Base-by-base conservation (phyloP, 371 early-diverging fungal genomes). In the Batkoa obscura region DNA sequence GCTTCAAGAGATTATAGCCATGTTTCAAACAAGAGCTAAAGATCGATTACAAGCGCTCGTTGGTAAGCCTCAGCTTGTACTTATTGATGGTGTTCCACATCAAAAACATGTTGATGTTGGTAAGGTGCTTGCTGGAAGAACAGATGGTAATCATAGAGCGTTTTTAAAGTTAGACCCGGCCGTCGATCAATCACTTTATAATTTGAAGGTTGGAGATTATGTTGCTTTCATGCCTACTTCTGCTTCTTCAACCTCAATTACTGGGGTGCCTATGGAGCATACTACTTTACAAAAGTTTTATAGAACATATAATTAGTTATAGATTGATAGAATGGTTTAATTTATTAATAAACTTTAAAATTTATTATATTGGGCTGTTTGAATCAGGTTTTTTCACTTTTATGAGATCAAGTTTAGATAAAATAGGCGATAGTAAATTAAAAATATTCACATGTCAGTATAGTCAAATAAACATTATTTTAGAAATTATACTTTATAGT, bases 1-100 rank as follows among this genome's bases (percentile, higher is more conserved):
- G 13, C 62, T 86, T 23, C 66, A 70, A 32, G 81, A 84, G 55
- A 80, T 86, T 23, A 81, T 86, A 8, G 63, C 62, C 1, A 69
- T 74, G 2, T 84, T 83, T 66, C 83, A 82, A 62, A 56, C 59
- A 42, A 64, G 67, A 4, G 85, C 84, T 1, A 64, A 72, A 49
- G 59, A 38, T 30, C 72, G 74, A 47, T 75, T 80, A 61, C 65
- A 72, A 52, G 60, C 60, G 2, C 59, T 76, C 45, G 64, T 84
- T 1, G 79, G 80, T 4, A 57, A 62, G 0, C 63, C 64, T 12
- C 75, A 77, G 39, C 63, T 83, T 52, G 81, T 86, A 3, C 62
- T 86, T 34, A 74, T 81, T 38, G 85, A 84, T 59, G 77, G 79
- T 2, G 63, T 69, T 55, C 71, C 64, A 35, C 63, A 62, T 31